Evolutionary conservation across 257 asterid genomes (phyloP), one percentile per base, ranked within the genome.

Genomic region (Solanum sejunctum): DNA sequence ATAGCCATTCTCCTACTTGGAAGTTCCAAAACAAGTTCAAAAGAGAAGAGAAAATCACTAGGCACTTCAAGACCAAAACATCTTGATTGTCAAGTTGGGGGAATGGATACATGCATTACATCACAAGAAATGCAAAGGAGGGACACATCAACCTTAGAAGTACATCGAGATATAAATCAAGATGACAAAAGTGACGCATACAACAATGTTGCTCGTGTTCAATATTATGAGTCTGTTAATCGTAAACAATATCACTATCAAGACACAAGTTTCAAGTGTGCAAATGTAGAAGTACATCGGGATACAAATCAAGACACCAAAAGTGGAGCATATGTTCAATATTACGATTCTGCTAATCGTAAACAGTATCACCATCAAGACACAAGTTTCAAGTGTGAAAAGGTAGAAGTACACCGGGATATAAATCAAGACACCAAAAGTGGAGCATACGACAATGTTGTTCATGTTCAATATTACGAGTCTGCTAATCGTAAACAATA

Each of bases 1-100:
- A 91, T 92, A 13, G 92, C 85, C 56, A 47, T 93, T 80, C 86
- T 93, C 18, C 88, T 95, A 45, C 83, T 92, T 43, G 89, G 86
- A 16, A 85, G 88, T 86, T 87, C 87, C 55, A 91, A 86, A 54
- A 51, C 89, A 58, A 73, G 18, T 49, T 80, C 89, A 32, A 70
- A 73, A 83, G 49, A 85, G 11, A 55, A 6, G 49, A 84, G 69
- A 4, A 54, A n/a, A 12, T 80, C 39, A 49, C 15, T 7, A 55
- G 23, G 15, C 6, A 75, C 15, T 75, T 23, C 61, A 15, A 75
- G 51, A 39, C 23, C 15, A 13, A 23, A 75, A 23, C 41, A 26
- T 81, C 71, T 21, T 81, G 73, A 41, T 20, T 36, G 4, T 41
- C n/a, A 41, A 39, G 84, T 20, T 0, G 21, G 3, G 8, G 17